These are phyloP conservation scores for Fusarium xyrophilum DNA, from an alignment of 2,329 filamentous ascomycete genomes.

Conservation along the genomic window DNA sequence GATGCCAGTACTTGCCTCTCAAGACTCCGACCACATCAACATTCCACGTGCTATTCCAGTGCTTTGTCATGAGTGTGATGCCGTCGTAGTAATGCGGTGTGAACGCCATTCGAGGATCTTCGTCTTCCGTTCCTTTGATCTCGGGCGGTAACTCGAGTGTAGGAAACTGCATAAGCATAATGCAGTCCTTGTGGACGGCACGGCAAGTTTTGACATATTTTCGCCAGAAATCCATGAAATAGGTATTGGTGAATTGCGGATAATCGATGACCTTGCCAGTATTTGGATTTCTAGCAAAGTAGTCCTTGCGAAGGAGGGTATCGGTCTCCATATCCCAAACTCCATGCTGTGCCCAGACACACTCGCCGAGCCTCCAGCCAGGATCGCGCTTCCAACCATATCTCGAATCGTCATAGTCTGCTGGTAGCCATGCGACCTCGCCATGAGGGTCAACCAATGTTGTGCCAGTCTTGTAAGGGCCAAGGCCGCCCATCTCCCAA, in stretches of 20 bases:
- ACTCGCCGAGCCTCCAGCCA: conserved; percentile 91
- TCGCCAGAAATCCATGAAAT: conserved; percentile 87
- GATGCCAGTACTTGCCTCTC: conserved; percentile 84
- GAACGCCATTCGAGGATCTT: conserved; percentile 90
- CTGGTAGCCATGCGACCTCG: conserved; percentile 81
- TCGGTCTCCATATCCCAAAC: conserved; percentile 88
- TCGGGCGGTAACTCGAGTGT: conserved; percentile 89
- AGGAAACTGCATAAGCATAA: conserved; percentile 90
- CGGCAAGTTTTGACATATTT: conserved; percentile 78
- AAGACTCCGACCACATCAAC: conserved; percentile 93
- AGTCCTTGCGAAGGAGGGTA: conserved; percentile 79
- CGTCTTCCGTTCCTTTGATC: conserved; percentile 86
- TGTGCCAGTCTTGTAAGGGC: conserved; percentile 87
- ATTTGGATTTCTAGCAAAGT: conserved; percentile 80
- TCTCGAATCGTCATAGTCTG: conserved; percentile 81
- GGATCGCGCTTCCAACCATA: conserved; percentile 92
- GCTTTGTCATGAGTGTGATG: conserved; percentile 95
- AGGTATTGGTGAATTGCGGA: conserved; percentile 86
- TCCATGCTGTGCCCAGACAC: conserved; percentile 95
- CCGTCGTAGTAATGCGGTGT: conserved; percentile 97
- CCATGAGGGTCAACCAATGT: conserved; percentile 88
- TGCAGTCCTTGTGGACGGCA: conserved; percentile 75
- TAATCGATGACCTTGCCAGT: conserved; percentile 80
- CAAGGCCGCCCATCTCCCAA: conserved; percentile 93
- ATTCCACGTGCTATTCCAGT: conserved; percentile 98